Percentiles rank a stretch among this genome's conserved stretches.
Conservation (phyloP, 441 rosid species). For the Jatropha multifida region DNA sequence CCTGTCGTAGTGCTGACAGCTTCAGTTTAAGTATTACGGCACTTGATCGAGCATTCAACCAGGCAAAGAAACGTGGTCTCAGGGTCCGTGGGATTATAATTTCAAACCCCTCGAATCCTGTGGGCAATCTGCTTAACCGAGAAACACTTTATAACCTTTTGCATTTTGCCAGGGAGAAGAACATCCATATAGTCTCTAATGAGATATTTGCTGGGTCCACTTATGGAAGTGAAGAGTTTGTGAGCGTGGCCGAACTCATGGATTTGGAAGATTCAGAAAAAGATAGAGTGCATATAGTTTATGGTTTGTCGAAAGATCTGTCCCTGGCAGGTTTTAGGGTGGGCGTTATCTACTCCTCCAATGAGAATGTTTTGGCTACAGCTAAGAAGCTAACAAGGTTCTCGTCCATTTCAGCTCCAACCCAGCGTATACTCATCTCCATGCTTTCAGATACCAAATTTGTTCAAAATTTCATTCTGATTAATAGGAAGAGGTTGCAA, state of each 20-base stretch:
- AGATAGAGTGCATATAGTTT: constrained; percentile 73
- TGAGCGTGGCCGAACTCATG: constrained; percentile 71
- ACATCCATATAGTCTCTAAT: constrained; percentile 73
- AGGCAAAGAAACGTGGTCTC: constrained; percentile 81
- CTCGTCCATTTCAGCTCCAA: constrained; percentile 67
- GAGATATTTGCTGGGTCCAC: constrained; percentile 70
- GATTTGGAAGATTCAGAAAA: constrained; percentile 56
- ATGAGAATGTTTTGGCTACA: constrained; percentile 52
- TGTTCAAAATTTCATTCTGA: constrained; percentile 40
- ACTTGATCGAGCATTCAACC: constrained; percentile 80
- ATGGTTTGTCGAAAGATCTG: constrained; percentile 64
- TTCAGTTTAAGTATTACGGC: constrained; percentile 64
- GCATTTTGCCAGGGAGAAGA: constrained; percentile 84
- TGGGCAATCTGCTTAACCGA: constrained; percentile 56
- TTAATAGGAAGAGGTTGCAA: constrained; percentile 53
- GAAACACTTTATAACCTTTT: constrained; percentile 66
- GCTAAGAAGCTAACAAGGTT: constrained; percentile 60
- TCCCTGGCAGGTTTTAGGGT: constrained; percentile 67
- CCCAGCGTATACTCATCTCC: constrained; percentile 56
- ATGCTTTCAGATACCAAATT: constrained; percentile 55
- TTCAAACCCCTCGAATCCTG: constrained; percentile 80
- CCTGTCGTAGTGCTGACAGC: constrained; percentile 75
- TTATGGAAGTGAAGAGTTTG: constrained; percentile 58
- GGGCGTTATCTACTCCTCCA: constrained; percentile 68
- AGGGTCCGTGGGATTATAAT: constrained; percentile 72